These are phyloP conservation scores for Claviceps humidiphila DNA, from an alignment of 2,329 filamentous ascomycete genomes.

Conservation along the genomic window DNA sequence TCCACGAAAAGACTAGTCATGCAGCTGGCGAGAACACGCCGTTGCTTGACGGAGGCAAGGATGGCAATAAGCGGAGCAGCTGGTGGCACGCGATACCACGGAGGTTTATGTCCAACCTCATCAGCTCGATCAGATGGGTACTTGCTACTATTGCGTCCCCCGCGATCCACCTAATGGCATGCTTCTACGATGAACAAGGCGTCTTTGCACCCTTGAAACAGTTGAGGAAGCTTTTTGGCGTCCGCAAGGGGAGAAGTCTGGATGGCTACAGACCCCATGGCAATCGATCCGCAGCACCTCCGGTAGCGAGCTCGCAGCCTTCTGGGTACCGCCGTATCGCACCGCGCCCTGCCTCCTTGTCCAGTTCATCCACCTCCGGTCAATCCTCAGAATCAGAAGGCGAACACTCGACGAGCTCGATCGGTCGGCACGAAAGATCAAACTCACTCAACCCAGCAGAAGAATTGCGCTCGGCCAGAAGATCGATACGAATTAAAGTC, in stretches of 20 bases:
- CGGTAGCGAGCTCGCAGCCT: slow-evolving; percentile 7
- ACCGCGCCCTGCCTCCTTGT: slow-evolving; percentile 15
- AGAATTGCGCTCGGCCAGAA: slow-evolving; percentile 50
- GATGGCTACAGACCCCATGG: slow-evolving; percentile 2
- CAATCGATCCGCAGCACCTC: background rate
- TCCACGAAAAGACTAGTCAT: slow-evolving; percentile 20
- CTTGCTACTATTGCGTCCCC: slow-evolving; percentile 68
- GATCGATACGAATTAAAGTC: slow-evolving; percentile 84
- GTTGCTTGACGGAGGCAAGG: slow-evolving; percentile 30
- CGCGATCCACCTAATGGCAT: slow-evolving; percentile 68
- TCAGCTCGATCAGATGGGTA: slow-evolving; percentile 66
- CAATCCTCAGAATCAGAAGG: slow-evolving; percentile 60
- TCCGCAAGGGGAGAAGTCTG: slow-evolving; percentile 26
- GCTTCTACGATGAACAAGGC: slow-evolving; percentile 69
- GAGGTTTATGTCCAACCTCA: slow-evolving; percentile 56
- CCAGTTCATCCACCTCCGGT: slow-evolving; percentile 44
- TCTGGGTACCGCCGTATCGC: slow-evolving; percentile 16
- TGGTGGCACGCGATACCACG: slow-evolving; percentile 49
- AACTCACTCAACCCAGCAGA: slow-evolving; percentile 47
- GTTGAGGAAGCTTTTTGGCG: slow-evolving; percentile 49
- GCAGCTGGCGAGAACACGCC: slow-evolving; percentile 51
- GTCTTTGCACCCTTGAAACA: slow-evolving; percentile 67
- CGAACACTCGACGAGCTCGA: slow-evolving; percentile 27
- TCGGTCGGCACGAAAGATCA: slow-evolving; percentile 44
- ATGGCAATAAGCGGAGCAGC: slow-evolving; percentile 23